These are phyloP conservation scores for Aspergillus sp. DNA, from an alignment of 2,329 filamentous ascomycete genomes.

Conservation along the genomic window DNA sequence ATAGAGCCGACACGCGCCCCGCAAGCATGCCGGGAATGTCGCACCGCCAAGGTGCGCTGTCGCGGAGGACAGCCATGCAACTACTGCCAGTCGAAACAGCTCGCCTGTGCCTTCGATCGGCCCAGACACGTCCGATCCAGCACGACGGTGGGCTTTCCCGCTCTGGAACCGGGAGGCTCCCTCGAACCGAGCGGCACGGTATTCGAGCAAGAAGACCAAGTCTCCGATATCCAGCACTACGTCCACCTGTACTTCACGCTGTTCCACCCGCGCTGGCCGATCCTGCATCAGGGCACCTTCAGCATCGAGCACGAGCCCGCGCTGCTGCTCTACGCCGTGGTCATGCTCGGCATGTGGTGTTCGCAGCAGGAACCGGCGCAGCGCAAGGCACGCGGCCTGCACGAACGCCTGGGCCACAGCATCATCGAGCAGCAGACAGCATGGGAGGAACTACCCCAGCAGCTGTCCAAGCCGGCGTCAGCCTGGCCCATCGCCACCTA, in stretches of 20 bases:
- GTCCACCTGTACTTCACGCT: slow-evolving; percentile 21
- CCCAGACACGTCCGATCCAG: background rate
- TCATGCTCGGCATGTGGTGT: slow-evolving; percentile 24
- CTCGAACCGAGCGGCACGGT: too few species aligned
- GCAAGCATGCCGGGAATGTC: slow-evolving; percentile 16
- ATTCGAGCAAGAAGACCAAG: too few species aligned
- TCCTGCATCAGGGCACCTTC: slow-evolving; percentile 22
- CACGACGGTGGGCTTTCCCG: background rate
- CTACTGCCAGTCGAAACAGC: background rate
- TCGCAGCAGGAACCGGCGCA: slow-evolving; percentile 11
- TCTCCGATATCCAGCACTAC: slow-evolving; percentile 6
- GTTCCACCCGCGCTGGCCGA: slow-evolving; percentile 27
- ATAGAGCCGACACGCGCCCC: slow-evolving; percentile 6
- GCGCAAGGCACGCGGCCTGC: slow-evolving; percentile 17
- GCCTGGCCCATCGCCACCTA: slow-evolving; percentile 29
- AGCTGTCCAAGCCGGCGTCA: background rate
- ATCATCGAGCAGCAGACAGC: slow-evolving; percentile 19
- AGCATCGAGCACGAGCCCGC: slow-evolving; percentile 14
- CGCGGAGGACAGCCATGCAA: slow-evolving; percentile 7
- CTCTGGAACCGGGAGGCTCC: too few species aligned
- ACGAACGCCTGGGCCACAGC: slow-evolving; percentile 14
- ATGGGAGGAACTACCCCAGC: too few species aligned
- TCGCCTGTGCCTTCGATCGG: background rate
- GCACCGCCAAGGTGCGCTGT: slow-evolving; percentile 11
- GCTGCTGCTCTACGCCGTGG: slow-evolving; percentile 22